Percentiles rank a stretch among this genome's conserved stretches.
These are phyloP conservation scores for Moesziomyces aphidis DNA, from an alignment of 1,284 basidiomycete genomes.

Conservation along the genomic window DNA sequence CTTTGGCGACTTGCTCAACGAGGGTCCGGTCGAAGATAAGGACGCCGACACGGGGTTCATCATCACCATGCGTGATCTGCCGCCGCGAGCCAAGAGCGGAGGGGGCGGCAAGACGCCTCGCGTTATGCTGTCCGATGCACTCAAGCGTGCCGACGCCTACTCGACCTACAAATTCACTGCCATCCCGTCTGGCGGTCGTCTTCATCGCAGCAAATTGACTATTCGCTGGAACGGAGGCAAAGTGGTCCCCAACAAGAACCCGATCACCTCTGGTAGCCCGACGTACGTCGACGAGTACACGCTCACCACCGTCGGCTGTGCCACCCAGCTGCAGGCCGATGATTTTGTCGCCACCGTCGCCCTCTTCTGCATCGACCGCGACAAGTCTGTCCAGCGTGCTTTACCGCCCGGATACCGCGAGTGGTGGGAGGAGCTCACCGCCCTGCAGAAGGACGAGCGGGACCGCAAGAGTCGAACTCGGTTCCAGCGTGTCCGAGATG, in stretches of 20 bases:
- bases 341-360: constrained; percentile 90
- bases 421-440: constrained; percentile 92
- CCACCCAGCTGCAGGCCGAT: constrained; percentile 82
- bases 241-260: constrained; percentile 52
- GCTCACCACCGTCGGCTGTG: constrained; percentile 88
- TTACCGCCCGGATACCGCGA: constrained; percentile 87
- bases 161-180: constrained; percentile 77
- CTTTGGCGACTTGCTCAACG: constrained; percentile 81
- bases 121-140: constrained; percentile 58
- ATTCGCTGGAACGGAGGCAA: constrained; percentile 62
- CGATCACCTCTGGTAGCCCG: constrained; percentile 69
- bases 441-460: constrained; percentile 74
- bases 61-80: constrained; percentile 48
- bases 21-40: constrained; percentile 78
- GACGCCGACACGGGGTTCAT: constrained; percentile 43
- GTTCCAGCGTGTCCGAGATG: constrained; percentile 72
- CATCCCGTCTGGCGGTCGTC: constrained; percentile 46
- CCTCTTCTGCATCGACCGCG: constrained; percentile 72
- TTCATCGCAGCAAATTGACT: constrained; percentile 56
- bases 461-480: constrained; percentile 76
- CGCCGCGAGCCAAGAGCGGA: constrained; percentile 53
- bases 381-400: constrained; percentile 64
- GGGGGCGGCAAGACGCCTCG: constrained; percentile 59
- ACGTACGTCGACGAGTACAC: constrained; percentile 76
- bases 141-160: constrained; percentile 74